A percentile compares a stretch with the other conserved stretches of the same genome.
Conservation (phyloP, 2,329 filamentous ascomycete species). For the Didymella pomorum region DNA sequence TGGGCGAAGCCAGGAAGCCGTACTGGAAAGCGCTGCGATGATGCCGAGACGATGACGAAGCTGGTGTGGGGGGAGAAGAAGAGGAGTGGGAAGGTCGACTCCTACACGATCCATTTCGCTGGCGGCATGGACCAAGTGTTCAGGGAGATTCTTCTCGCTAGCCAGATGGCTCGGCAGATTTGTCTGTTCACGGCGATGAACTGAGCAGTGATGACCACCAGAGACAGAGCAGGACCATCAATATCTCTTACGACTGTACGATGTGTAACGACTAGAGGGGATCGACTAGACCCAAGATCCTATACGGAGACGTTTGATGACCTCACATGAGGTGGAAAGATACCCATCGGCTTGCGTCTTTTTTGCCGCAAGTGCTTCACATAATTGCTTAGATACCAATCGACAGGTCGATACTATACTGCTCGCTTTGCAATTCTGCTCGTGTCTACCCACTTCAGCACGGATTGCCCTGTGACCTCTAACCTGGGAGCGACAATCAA, state of each 20-base stretch:
- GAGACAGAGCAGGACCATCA: slow-evolving; percentile 7
- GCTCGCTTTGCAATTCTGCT: neutral
- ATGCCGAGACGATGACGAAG: slow-evolving; percentile 38
- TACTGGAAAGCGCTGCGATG: slow-evolving; percentile 47
- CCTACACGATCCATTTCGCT: slow-evolving; percentile 50
- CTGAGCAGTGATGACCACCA: slow-evolving; percentile 10
- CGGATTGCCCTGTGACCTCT: neutral
- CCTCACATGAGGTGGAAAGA: neutral
- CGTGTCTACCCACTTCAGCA: neutral
- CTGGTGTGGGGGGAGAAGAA: slow-evolving; percentile 51
- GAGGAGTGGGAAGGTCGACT: slow-evolving; percentile 48
- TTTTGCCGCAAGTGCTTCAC: neutral
- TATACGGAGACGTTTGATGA: neutral
- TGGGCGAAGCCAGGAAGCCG: slow-evolving; percentile 48
- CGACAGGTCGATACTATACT: neutral
- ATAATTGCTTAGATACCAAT: neutral
- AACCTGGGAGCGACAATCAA: neutral
- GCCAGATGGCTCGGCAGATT: slow-evolving; percentile 50
- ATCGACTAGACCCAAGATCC: neutral
- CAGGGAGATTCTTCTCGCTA: slow-evolving; percentile 47
- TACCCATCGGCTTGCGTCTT: neutral
- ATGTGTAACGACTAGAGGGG: slow-evolving; percentile 3
- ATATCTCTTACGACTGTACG: neutral
- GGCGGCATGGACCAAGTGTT: slow-evolving; percentile 51
- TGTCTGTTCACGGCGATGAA: slow-evolving; percentile 50